Evolutionary conservation across 2,329 filamentous ascomycete genomes (phyloP), one percentile per base, ranked within the genome.

Genomic region (Trichophyton verrucosum): DNA sequence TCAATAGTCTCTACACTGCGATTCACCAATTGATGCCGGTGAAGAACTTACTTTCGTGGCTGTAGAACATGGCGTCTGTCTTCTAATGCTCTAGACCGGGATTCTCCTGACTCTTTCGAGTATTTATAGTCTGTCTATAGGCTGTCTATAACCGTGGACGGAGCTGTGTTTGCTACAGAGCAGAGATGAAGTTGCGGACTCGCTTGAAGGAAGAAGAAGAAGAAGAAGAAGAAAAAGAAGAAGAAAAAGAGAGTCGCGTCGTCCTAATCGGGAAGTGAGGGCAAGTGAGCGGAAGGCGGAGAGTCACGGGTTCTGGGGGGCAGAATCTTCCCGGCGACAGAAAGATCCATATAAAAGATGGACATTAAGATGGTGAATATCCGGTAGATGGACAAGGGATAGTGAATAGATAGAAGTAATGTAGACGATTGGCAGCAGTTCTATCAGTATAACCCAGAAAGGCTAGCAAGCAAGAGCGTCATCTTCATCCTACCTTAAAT

Each of bases 21-120:
- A 8, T 8, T 51, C 13, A 9, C 24, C 8, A 13, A 57, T 20
- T 40, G 4, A 42, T 17, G 8, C 30, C 4, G 5, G 30, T 8
- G 17, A 15, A 30, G 33, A 2, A 75, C 86, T 71, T 78, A 94
- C 92, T 89, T 75, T 96, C 91, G 76, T 96, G 89, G 68, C 89
- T 95, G 77, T 96, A 97, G 72, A 96, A 96, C 91, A 96, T 96
- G 62, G 62, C 66, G 63, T 33, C 13, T 40, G 13, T 6, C 17
- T 20, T 22, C 20, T 47, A 20, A 47, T 24, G 20, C 17, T 13
- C 9, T 24, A 22, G 11, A 24, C 13, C 4, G 44, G 17, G 6
- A 15, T 46, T 46, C 15, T 20, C 3, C 33, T 38, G 33, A 2
- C 33, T 13, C 20, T 20, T 47, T n/a, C 2, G 17, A 46, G 15